A percentile compares a stretch with the other conserved stretches of the same genome.
phyloP scores from a whole-genome alignment of 2,329 filamentous ascomycete genomes.

The Proliferodiscus dingleyae region DNA sequence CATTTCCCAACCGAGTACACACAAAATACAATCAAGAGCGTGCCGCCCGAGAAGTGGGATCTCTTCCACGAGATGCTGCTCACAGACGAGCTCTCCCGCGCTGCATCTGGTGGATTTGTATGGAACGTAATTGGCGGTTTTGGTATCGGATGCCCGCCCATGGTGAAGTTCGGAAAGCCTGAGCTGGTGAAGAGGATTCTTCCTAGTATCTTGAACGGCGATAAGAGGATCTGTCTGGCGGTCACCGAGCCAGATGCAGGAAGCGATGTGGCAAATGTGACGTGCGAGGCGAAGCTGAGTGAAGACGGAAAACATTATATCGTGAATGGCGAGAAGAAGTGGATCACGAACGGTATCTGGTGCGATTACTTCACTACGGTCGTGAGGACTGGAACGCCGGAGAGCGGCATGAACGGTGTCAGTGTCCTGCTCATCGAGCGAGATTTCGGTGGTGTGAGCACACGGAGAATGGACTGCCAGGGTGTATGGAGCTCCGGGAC shows the following conservation, averaged over 20 bases:
- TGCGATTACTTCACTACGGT: constrained; percentile 96
- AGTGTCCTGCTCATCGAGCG: constrained; percentile 90
- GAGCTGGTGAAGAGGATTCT: constrained; percentile 79
- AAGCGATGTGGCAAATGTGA: constrained; percentile 90
- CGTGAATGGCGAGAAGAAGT: constrained; percentile 99
- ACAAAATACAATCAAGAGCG: constrained; percentile 66
- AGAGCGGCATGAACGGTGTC: constrained; percentile 86
- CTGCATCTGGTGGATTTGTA: constrained; percentile 85
- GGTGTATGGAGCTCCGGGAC: constrained; percentile 94
- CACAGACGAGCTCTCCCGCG: constrained; percentile 88
- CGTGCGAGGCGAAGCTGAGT: constrained; percentile 89
- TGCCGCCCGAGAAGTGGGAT: constrained; percentile 88
- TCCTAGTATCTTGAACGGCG: constrained; percentile 80
- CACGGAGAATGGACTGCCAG: constrained; percentile 96
- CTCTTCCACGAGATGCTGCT: constrained; percentile 96
- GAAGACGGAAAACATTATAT: constrained; percentile 99
- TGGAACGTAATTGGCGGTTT: constrained; percentile 98
- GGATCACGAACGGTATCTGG: constrained; percentile 99
- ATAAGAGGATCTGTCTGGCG: constrained; percentile 95
- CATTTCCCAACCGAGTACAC: constrained; percentile 75
- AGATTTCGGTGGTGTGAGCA: constrained; percentile 76
- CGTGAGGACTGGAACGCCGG: constrained; percentile 70
- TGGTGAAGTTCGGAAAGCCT: constrained; percentile 89
- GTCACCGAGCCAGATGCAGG: constrained; percentile 97
- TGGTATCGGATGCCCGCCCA: constrained; percentile 86